A percentile compares a stretch with the other conserved stretches of the same genome.
Conservation (phyloP, 139 green algal genomes). For the Parachlorella kessleri region DNA sequence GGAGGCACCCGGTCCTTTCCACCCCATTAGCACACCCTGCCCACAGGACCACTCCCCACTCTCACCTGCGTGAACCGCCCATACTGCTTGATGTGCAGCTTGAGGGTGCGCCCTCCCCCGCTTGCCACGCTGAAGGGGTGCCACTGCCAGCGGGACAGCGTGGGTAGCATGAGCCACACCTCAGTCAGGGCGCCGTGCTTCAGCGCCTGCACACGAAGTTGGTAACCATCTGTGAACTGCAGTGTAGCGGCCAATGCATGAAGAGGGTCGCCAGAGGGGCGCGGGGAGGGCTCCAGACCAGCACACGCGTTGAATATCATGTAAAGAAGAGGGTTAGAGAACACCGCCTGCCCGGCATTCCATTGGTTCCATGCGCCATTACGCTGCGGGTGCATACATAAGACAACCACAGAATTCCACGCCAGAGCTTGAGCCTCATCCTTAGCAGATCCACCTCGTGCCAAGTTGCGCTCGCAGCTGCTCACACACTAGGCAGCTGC, state of each 20-base stretch:
- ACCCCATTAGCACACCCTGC: too few species aligned
- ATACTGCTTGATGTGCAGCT: slow-evolving; percentile 4
- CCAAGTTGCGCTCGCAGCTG: background rate
- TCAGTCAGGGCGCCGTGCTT: background rate
- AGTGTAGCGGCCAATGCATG: background rate
- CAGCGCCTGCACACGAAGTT: background rate
- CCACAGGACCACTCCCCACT: too few species aligned
- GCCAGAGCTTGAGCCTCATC: background rate
- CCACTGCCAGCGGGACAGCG: slow-evolving; percentile 1
- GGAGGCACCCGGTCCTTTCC: too few species aligned
- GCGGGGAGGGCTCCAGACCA: background rate
- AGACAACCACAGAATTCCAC: too few species aligned
- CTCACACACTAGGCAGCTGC: background rate
- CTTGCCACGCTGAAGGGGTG: slow-evolving; percentile 8
- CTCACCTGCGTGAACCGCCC: background rate
- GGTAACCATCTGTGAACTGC: background rate
- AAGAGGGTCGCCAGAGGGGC: too few species aligned
- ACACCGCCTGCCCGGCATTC: too few species aligned
- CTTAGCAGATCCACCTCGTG: background rate
- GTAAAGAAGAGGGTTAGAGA: too few species aligned
- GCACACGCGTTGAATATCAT: too few species aligned
- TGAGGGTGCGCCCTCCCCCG: background rate
- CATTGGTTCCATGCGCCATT: too few species aligned
- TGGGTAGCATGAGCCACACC: background rate
- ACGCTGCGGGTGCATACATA: too few species aligned